Base-by-base conservation (phyloP, 1,284 basidiomycete genomes). In the Polyporus tsugae region DNA sequence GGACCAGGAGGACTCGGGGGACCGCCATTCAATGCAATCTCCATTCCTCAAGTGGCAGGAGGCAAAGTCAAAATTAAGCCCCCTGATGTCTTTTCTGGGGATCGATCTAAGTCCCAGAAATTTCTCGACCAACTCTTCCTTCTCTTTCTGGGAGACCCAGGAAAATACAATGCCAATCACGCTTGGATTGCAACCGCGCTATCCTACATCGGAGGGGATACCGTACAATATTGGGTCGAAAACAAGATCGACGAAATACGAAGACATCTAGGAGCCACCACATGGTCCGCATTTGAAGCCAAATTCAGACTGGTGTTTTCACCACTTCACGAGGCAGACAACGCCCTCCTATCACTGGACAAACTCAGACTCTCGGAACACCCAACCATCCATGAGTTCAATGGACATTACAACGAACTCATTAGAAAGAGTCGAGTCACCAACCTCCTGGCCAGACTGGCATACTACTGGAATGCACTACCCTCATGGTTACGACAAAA, bases 81-180 rank as follows among this genome's bases (percentile, higher is more conserved):
- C 10, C 57, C 57, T n/a, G 22, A 15, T 4, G 35, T 59, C 35
- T 59, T 59, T 38, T 15, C 36, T 22, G 57, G 57, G 38, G 38
- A 36, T 35, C 33, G 35, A 36, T n/a, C 11, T 7, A 59, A 59
- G 19, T 38, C 57, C 11, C 2, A 38, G 17, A 15, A 25, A 25
- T 59, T 59, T 22, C 57, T 59, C 22, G 22, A 59, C 10, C 57
- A 59, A 59, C 57, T 59, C 33, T 59, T 38, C 22, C 38, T 59
- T 3, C 57, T 59, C n/a, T 59, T 59, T 19, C 6, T 17, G 6
- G 57, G 33, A 39, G 17, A 35, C 5, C 35, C 35, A 5, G 15
- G 38, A 1, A 35, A 39, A 29, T 59, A 38, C 36, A 17, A 10
- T 13, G 22, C 15, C 6, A 35, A 59, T n/a, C 19, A 59, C 7